phyloP scores from a whole-genome alignment of 2,329 filamentous ascomycete genomes.

The Fusarium musae region DNA sequence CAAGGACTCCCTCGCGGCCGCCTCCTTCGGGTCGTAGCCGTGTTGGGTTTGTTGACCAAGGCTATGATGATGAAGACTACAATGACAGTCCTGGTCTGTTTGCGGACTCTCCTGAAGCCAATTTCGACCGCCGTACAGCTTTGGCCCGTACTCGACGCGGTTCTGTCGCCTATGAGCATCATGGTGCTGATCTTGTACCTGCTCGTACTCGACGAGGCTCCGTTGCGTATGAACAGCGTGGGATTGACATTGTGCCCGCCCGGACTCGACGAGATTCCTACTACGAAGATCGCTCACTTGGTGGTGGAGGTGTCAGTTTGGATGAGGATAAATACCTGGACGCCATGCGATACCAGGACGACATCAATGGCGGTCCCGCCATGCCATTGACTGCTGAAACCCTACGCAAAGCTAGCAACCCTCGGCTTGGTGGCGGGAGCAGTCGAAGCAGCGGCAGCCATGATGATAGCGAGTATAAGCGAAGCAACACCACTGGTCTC shows the following conservation, averaged over 20 bases:
- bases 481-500: conserved; percentile 70
- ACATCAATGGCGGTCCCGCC: conserved; percentile 57
- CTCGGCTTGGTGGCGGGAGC: conserved; percentile 57
- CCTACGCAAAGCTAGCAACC: conserved; percentile 61
- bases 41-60: conserved; percentile 48
- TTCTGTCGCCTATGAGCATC: conserved; percentile 52
- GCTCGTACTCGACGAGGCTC: conserved; percentile 51
- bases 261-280: conserved; percentile 55
- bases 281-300: conserved; percentile 52
- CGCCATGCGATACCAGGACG: conserved; percentile 62
- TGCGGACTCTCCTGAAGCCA: conserved; percentile 52
- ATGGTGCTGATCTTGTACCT: conserved; percentile 54
- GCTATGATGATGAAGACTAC: conserved; percentile 54
- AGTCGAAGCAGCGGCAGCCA: conserved; percentile 68
- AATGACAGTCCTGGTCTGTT: conserved; percentile 51
- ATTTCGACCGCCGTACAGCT: conserved; percentile 49
- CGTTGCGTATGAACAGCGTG: conserved; percentile 52
- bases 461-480: conserved; percentile 72
- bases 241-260: conserved; percentile 51
- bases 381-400: conserved; percentile 66
- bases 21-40: conserved; percentile 45
- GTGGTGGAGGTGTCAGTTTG: conserved; percentile 49
- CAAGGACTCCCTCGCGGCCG: conserved; percentile 49
- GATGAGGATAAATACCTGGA: conserved; percentile 54
- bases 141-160: conserved; percentile 50